Conservation (phyloP, 352 stramenopile genomes). For the Globisporangium parvum region DNA sequence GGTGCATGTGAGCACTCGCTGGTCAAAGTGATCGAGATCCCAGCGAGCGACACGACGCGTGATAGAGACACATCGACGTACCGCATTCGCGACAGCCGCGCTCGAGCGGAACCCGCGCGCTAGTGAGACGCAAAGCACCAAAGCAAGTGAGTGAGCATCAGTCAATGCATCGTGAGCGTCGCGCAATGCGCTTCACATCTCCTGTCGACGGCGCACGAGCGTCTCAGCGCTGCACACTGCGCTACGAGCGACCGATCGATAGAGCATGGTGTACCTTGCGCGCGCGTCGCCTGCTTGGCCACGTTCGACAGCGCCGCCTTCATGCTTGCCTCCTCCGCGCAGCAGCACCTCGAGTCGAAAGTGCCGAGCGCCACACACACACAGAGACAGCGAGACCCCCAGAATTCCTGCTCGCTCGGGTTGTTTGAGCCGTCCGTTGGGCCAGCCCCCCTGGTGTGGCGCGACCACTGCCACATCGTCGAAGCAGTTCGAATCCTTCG, state of each 20-base stretch:
- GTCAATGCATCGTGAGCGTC: background rate
- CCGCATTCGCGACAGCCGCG: constrained; percentile 28
- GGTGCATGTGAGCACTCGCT: background rate
- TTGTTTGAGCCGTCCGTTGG: constrained; percentile 4
- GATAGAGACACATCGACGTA: constrained; percentile 10
- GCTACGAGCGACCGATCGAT: background rate
- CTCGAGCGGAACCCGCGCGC: constrained; percentile 23
- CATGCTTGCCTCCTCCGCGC: constrained; percentile 2
- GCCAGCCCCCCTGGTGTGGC: background rate
- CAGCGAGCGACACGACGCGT: background rate
- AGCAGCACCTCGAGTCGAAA: constrained; percentile 10
- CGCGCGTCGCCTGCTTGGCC: constrained; percentile 12
- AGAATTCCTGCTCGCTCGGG: constrained; percentile 9
- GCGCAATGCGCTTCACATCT: background rate
- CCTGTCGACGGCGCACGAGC: background rate
- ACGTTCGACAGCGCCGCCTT: constrained; percentile 11
- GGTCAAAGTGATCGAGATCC: background rate
- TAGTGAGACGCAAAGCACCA: background rate
- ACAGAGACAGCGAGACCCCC: constrained; percentile 4
- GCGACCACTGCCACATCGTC: background rate
- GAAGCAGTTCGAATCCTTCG: background rate
- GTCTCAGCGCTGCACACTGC: background rate
- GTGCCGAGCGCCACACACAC: constrained; percentile 10
- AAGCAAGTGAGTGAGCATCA: background rate
- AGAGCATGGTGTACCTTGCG: constrained; percentile 3